Evolutionary conservation across 2,329 filamentous ascomycete species (phyloP).

Genomic region (Furcasterigmium sp.): DNA sequence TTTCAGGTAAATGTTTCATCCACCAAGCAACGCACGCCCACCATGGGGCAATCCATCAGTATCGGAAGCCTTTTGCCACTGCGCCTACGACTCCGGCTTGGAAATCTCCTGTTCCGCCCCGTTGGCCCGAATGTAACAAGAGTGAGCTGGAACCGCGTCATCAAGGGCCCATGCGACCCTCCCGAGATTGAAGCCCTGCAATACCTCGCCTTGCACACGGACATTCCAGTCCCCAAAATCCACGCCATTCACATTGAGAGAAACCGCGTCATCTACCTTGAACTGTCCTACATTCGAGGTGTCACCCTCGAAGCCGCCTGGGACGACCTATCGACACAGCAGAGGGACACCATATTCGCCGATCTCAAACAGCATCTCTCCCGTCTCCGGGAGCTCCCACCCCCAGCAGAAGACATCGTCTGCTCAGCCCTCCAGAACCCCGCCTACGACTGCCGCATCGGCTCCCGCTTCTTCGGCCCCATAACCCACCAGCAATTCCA

Average conservation of each 20-base stretch:
- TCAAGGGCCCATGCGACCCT: conserved; percentile 22
- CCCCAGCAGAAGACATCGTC: conserved; percentile 11
- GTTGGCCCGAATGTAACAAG: conserved; percentile 10
- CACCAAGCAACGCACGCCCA: too few species aligned
- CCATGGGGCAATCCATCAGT: conserved; percentile 18
- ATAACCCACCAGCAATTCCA: conserved; percentile 19
- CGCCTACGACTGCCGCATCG: conserved; percentile 14
- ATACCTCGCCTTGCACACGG: conserved; percentile 20
- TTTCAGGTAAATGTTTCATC: too few species aligned
- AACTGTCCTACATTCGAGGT: conserved; percentile 19
- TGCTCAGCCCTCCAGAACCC: conserved; percentile 3
- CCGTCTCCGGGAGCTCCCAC: conserved; percentile 16
- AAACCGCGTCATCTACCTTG: conserved; percentile 15
- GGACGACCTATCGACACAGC: conserved; percentile 13
- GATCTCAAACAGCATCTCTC: conserved; percentile 17
- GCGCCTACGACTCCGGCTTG: conserved; percentile 19
- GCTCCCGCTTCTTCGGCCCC: conserved; percentile 18
- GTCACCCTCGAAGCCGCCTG: conserved; percentile 13
- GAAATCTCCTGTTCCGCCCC: conserved; percentile 16
- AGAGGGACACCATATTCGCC: conserved; percentile 13
- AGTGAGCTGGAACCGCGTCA: conserved; percentile 21
- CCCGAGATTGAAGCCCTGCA: conserved; percentile 22
- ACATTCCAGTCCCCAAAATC: conserved; percentile 20
- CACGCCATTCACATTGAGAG: conserved; percentile 15
- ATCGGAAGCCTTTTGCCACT: conserved; percentile 15